Evolutionary conservation across 208 protist genomes (phyloP), one percentile per base, ranked within the genome.

Genomic region (Acanthamoeba triangularis): DNA sequence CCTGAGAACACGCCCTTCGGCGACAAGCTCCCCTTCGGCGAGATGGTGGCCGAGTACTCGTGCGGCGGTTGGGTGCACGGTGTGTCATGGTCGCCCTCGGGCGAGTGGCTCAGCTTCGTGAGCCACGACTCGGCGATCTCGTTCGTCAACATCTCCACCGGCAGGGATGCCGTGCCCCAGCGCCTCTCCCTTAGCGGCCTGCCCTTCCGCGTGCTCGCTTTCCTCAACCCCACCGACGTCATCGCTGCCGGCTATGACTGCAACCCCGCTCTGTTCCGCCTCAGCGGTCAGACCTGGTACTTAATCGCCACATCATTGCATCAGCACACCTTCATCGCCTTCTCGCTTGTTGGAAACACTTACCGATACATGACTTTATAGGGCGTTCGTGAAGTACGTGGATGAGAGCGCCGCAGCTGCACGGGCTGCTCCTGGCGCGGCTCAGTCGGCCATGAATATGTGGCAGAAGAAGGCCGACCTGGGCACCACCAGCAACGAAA

Each of bases 61-160:
- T 56, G 76, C 47, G 85, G 82, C 74, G 52, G 96, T 54, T 99
- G 98, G 98, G 98, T 98, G 8, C 97, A 98, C 33, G 88, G 65
- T 44, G 97, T 98, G 1, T 84, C 94, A 33, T 99, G 96, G 92
- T 98, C 97, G 14, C 97, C 98, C 47, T 93, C 56, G n/a, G 98
- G 98, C 54, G 95, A 97, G 54, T 93, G 52, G 7, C 93, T 99
- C 6, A 98, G 97, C 30, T 98, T 94, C 49, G 93, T 94, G 23
- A 85, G 72, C 28, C 98, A 98, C 67, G 96, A 98, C 78, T 97
- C 96, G 11, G 59, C 87, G 41, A 44, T 98, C 37, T 49, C 5
- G 18, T 95, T 98, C 69, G 96, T 97, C 37, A 90, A 98, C 65
- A 94, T 96, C 54, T 30, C 74, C 30, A 20, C 54, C 3, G 82